phyloP scores from a whole-genome alignment of 164 flowering plant species.

The Nelumbo lutea region DNA sequence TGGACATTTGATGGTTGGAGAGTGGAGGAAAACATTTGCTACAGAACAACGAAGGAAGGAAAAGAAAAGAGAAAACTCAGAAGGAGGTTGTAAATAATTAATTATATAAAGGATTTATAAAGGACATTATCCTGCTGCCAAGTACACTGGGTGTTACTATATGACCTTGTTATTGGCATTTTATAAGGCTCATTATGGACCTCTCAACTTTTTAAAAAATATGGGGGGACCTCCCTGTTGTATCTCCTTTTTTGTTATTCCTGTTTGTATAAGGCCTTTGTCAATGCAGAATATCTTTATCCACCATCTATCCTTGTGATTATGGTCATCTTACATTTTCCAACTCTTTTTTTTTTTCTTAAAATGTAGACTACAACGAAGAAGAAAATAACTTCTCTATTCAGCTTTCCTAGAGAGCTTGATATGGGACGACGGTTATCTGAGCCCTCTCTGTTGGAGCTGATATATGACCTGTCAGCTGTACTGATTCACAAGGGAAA shows the following conservation, averaged over 20 bases:
- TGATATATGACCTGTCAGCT: conserved; percentile 78
- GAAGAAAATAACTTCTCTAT: conserved; percentile 81
- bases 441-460: conserved; percentile 40
- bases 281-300: background rate
- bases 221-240: too few relatives aligned
- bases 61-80: too few relatives aligned
- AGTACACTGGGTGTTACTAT: background rate
- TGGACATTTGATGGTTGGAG: background rate
- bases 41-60: background rate
- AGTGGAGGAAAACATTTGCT: background rate
- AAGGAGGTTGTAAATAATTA: too few relatives aligned
- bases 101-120: too few relatives aligned
- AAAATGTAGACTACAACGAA: conserved; percentile 68
- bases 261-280: background rate
- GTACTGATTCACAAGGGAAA: conserved; percentile 90
- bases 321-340: background rate
- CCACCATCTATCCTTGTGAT: background rate
- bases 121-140: too few relatives aligned
- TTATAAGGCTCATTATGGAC: background rate
- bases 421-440: conserved; percentile 63
- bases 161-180: background rate
- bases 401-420: conserved; percentile 72
- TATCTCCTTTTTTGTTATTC: too few relatives aligned
- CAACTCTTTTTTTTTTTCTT: conserved; percentile 15
- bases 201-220: too few relatives aligned